These are phyloP conservation scores for Piper betle DNA, from an alignment of 164 flowering plant species.

Conservation along the genomic window DNA sequence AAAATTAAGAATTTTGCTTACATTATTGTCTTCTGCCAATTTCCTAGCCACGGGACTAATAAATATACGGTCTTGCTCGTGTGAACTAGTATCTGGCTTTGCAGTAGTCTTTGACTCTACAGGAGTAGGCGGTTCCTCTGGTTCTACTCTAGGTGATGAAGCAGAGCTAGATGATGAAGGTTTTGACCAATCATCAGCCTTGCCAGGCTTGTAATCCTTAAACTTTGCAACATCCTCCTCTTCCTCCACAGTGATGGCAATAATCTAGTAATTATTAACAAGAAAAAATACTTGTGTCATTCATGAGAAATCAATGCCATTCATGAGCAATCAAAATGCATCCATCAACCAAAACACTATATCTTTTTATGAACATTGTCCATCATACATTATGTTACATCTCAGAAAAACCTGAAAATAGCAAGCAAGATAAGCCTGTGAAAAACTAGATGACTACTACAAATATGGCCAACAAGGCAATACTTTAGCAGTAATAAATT, in stretches of 20 bases:
- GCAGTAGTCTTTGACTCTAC: conserved; percentile 29
- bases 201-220: conserved; percentile 56
- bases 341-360: too few relatives aligned
- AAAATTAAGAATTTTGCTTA: conserved; percentile 13
- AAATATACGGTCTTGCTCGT: conserved; percentile 56
- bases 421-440: too few relatives aligned
- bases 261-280: conserved; percentile 32
- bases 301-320: background rate
- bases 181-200: conserved; percentile 25
- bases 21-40: conserved; percentile 80
- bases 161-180: conserved; percentile 33
- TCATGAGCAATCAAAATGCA: background rate
- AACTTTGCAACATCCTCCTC: conserved; percentile 73
- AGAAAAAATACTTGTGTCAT: background rate
- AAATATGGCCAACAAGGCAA: too few relatives aligned
- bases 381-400: too few relatives aligned
- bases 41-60: conserved; percentile 89
- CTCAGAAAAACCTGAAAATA: too few relatives aligned
- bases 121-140: conserved; percentile 30
- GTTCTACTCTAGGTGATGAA: conserved; percentile 42
- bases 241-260: conserved; percentile 94
- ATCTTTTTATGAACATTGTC: too few relatives aligned
- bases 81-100: conserved; percentile 31
- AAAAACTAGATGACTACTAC: too few relatives aligned
- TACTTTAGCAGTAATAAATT: too few relatives aligned